Percentiles rank a stretch among this genome's conserved stretches.
phyloP scores from a whole-genome alignment of 2,329 filamentous ascomycete species.

The Trichoderma sp. region DNA sequence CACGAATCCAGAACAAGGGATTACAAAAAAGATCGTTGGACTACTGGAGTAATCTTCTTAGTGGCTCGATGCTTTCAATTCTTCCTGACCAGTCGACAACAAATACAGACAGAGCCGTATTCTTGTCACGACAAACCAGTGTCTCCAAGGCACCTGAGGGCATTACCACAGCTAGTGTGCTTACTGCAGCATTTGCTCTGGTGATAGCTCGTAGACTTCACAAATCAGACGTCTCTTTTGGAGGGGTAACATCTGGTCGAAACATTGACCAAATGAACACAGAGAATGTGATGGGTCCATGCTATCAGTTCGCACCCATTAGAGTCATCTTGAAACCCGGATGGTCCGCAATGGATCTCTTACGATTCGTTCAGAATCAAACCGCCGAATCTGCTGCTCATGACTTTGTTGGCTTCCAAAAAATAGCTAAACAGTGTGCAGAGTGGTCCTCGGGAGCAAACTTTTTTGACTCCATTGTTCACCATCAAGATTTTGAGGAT shows the following conservation, averaged over 20 bases:
- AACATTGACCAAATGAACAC: conserved; percentile 25
- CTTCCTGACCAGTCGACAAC: background rate
- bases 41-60: background rate
- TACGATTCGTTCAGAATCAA: conserved; percentile 27
- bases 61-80: background rate
- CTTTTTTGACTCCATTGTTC: conserved; percentile 31
- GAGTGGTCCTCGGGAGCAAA: conserved; percentile 22
- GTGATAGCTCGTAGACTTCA: conserved; percentile 26
- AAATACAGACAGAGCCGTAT: background rate
- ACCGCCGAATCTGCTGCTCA: conserved; percentile 28
- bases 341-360: conserved; percentile 27
- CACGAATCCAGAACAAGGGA: background rate
- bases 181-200: conserved; percentile 31
- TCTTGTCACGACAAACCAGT: background rate
- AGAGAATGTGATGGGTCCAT: conserved; percentile 30
- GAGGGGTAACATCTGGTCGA: conserved; percentile 31
- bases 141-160: conserved; percentile 22
- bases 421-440: conserved; percentile 25
- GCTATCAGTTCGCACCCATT: conserved; percentile 32
- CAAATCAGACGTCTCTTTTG: conserved; percentile 28
- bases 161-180: conserved; percentile 29
- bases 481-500: conserved; percentile 31
- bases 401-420: conserved; percentile 28
- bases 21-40: background rate
- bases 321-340: conserved; percentile 27